A percentile compares a stretch with the other conserved stretches of the same genome.
These are phyloP conservation scores for Plenodomus lindquistii DNA, from an alignment of 2,329 filamentous ascomycete genomes.

Conservation along the genomic window DNA sequence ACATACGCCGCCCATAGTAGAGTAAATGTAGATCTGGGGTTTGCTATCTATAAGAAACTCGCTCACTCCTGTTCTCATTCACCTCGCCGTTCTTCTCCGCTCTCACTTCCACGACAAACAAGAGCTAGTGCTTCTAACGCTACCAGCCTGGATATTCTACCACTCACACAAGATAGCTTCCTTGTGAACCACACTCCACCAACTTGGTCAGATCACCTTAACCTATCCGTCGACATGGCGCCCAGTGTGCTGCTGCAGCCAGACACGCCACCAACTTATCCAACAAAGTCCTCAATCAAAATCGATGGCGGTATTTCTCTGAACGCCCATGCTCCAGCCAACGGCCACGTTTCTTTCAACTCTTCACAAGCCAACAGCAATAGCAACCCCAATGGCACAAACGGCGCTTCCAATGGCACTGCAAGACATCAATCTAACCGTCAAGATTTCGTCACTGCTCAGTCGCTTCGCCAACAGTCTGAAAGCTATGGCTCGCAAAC, in stretches of 20 bases:
- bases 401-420: conserved; percentile 13
- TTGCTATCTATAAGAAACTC: background rate
- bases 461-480: conserved; percentile 31
- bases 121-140: background rate
- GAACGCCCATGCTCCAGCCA: conserved; percentile 27
- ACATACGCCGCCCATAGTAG: background rate
- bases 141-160: too few relatives aligned
- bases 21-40: background rate
- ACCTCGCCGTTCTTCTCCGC: background rate
- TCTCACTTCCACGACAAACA: background rate
- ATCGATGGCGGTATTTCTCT: conserved; percentile 20
- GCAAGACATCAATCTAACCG: conserved; percentile 17
- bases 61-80: background rate
- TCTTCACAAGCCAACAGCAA: conserved; percentile 18
- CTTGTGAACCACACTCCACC: background rate
- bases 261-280: conserved; percentile 21
- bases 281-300: conserved; percentile 21
- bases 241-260: conserved; percentile 34
- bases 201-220: background rate
- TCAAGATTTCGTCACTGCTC: conserved; percentile 29
- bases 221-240: conserved; percentile 24
- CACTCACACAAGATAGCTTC: too few relatives aligned
- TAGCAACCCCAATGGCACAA: conserved; percentile 16
- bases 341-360: conserved; percentile 17
- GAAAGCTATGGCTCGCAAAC: conserved; percentile 25